Conservation (phyloP, 768 basidiomycete genomes). For the Mycena filopes region DNA sequence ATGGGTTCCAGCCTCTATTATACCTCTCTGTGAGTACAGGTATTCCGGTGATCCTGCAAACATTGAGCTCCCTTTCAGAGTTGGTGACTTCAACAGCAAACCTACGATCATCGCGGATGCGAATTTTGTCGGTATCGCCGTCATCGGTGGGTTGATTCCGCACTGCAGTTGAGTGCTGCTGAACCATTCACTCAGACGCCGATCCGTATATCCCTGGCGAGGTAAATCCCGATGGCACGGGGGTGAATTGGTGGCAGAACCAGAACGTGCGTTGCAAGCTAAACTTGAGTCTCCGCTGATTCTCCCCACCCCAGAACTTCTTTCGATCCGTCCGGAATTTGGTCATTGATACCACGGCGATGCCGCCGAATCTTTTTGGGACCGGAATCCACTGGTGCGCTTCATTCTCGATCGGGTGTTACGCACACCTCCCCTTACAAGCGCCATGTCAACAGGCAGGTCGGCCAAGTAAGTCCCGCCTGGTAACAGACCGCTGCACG, state of each 20-base stretch:
- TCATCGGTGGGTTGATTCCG: conserved; percentile 40
- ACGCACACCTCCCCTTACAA: no score
- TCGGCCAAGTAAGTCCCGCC: conserved; percentile 39
- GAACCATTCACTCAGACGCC: background rate
- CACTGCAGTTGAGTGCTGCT: background rate
- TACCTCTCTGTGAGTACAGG: conserved; percentile 11
- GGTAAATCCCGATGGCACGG: background rate
- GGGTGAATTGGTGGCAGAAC: conserved; percentile 23
- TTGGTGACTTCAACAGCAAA: conserved; percentile 20
- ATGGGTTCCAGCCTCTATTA: conserved; percentile 6
- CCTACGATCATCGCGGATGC: conserved; percentile 34
- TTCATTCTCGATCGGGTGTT: no score
- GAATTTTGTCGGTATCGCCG: conserved; percentile 44
- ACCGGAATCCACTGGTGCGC: conserved; percentile 59
- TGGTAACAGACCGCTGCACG: no score
- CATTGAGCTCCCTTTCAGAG: background rate
- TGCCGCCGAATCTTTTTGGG: conserved; percentile 42
- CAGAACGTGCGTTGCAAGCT: conserved; percentile 7
- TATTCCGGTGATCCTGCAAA: background rate
- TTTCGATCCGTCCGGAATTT: conserved; percentile 55
- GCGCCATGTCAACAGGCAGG: no score
- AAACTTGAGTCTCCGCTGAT: background rate
- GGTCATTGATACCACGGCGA: conserved; percentile 51
- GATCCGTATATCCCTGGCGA: conserved; percentile 11
- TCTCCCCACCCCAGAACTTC: conserved; percentile 16